Evolutionary conservation across 495 filamentous ascomycete genomes (phyloP).

Genomic region (Hypoxylon fragiforme): DNA sequence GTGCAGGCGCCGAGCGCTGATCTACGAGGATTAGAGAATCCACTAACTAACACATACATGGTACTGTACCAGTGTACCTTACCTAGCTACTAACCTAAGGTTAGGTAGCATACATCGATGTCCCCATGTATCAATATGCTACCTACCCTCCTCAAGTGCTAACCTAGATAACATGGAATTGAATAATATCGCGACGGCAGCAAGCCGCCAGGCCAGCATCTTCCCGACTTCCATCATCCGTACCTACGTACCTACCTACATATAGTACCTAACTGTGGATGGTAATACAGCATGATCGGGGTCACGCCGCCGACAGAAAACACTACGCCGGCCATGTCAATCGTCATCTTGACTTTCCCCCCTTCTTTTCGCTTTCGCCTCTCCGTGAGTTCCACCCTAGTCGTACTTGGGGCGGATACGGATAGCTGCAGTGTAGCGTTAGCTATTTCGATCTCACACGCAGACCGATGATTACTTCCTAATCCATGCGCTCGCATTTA

Average conservation of each 20-base stretch:
- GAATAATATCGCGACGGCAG: constrained; percentile 21
- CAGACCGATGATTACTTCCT: constrained; percentile 15
- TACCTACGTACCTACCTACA: no score
- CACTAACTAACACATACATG: no score
- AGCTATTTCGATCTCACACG: constrained; percentile 23
- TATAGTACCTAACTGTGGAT: constrained; percentile 1
- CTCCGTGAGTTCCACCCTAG: constrained; percentile 2
- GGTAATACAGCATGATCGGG: constrained; percentile 25
- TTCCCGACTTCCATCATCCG: constrained; percentile 7
- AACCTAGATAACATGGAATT: no score
- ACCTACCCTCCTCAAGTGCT: no score
- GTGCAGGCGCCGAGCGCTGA: constrained; percentile 7
- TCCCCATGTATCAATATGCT: no score
- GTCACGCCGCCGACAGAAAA: constrained; percentile 1
- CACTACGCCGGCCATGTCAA: constrained; percentile 7
- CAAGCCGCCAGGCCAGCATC: constrained; percentile 13
- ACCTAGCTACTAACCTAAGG: no score
- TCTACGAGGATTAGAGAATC: constrained; percentile 13
- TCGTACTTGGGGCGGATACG: constrained; percentile 21
- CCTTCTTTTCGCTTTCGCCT: neutral
- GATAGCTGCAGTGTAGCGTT: constrained; percentile 20
- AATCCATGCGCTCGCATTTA: constrained; percentile 19
- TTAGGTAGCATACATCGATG: no score
- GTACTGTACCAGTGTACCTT: no score
- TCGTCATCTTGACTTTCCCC: constrained; percentile 4